phyloP scores from a whole-genome alignment of 2,329 filamentous ascomycete species.

The Pseudogymnoascus sp. region DNA sequence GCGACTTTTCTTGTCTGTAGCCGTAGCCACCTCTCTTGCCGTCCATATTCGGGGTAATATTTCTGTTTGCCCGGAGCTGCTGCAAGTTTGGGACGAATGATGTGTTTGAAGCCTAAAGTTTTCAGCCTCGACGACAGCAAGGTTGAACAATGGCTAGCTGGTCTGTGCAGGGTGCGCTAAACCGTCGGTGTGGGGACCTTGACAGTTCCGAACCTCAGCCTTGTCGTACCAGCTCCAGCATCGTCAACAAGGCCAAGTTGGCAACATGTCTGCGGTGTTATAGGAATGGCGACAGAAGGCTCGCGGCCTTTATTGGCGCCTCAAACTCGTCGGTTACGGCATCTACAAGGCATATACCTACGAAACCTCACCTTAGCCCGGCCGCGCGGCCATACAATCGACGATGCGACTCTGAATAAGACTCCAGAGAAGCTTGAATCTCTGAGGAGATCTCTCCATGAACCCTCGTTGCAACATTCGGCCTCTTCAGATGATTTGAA shows the following conservation, averaged over 20 bases:
- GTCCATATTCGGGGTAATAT: slow-evolving; percentile 5
- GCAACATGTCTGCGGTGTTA: not conserved
- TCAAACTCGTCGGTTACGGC: slow-evolving; percentile 80
- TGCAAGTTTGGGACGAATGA: not conserved
- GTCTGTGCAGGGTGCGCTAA: slow-evolving; percentile 4
- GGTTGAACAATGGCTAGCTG: slow-evolving; percentile 5
- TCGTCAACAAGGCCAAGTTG: slow-evolving; percentile 5
- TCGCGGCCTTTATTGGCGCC: slow-evolving; percentile 45
- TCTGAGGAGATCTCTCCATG: slow-evolving; percentile 31
- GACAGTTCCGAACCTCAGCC: slow-evolving; percentile 6
- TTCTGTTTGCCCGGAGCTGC: not conserved
- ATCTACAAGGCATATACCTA: slow-evolving; percentile 77
- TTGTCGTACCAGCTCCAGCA: not conserved
- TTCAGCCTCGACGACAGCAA: slow-evolving; percentile 5
- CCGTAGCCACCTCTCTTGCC: not conserved
- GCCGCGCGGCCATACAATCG: slow-evolving; percentile 54
- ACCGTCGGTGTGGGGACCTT: not conserved
- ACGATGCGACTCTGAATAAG: slow-evolving; percentile 66
- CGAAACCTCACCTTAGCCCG: slow-evolving; percentile 70
- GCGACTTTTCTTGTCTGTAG: slow-evolving; percentile 27
- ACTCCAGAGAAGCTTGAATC: slow-evolving; percentile 53
- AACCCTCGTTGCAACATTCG: slow-evolving; percentile 46
- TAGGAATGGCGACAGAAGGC: slow-evolving; percentile 24
- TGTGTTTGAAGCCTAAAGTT: not conserved
- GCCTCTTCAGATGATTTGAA: slow-evolving; percentile 45